Percentiles rank a stretch among this genome's conserved stretches.
Conservation (phyloP, 345 rosid genomes). For the Populus deltoides region DNA sequence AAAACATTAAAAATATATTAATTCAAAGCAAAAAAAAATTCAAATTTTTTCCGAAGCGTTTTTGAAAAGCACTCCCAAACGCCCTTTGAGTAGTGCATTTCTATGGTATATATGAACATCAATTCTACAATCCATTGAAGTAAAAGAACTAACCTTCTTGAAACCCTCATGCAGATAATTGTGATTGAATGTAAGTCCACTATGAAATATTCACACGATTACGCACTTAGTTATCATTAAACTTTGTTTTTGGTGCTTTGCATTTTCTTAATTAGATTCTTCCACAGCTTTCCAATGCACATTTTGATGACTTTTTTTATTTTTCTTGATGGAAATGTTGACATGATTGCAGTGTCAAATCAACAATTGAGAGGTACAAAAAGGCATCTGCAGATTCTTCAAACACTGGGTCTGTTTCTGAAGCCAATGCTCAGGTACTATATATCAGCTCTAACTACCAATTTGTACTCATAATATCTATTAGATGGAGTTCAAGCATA, state of each 20-base stretch:
- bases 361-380: constrained; percentile 93
- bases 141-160: neutral
- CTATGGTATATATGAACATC: neutral
- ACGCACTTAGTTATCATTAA: neutral
- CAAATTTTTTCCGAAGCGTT: too few relatives aligned
- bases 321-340: neutral
- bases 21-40: too few relatives aligned
- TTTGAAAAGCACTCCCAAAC: too few relatives aligned
- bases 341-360: constrained; percentile 61
- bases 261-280: neutral
- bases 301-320: neutral
- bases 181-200: neutral
- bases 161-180: neutral
- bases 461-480: neutral
- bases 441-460: neutral
- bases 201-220: neutral
- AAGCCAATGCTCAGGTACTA: constrained; percentile 86
- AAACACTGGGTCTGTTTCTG: constrained; percentile 65
- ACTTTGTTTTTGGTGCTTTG: neutral
- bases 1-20: too few relatives aligned
- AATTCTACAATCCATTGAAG: neutral
- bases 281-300: neutral
- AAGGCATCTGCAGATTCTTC: constrained; percentile 67
- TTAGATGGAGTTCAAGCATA: neutral
- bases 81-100: neutral